These are phyloP conservation scores for Aureococcus anophagefferens DNA, from an alignment of 108 stramenopile genomes.

Conservation along the genomic window DNA sequence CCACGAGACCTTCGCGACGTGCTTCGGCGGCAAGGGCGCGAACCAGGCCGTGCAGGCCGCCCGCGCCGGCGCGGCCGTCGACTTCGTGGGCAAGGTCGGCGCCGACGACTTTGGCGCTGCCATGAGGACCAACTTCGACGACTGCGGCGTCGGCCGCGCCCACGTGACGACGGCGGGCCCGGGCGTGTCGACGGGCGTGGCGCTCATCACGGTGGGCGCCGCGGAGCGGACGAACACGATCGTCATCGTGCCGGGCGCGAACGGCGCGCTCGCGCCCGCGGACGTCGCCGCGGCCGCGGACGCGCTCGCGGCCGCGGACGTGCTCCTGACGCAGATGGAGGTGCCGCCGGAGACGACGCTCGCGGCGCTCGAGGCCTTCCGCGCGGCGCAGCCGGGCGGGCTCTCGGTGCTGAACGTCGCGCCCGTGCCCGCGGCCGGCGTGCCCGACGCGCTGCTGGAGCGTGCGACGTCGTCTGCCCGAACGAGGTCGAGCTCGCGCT, in stretches of 20 bases:
- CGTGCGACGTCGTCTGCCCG: not conserved
- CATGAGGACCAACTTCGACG: conserved; percentile 40
- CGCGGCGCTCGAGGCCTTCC: conserved; percentile 52
- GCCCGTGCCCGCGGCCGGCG: conserved; percentile 30
- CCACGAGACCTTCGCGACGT: conserved; percentile 55
- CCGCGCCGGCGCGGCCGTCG: conserved; percentile 43
- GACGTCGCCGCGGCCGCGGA: conserved; percentile 37
- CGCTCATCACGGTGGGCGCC: conserved; percentile 57
- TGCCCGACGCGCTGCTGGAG: not conserved
- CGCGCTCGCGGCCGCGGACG: conserved; percentile 19
- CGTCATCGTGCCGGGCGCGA: conserved; percentile 69
- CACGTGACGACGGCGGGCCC: conserved; percentile 3
- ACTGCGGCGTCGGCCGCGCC: not conserved
- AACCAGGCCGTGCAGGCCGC: conserved; percentile 82
- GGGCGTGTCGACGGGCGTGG: conserved; percentile 54
- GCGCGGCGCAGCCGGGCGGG: conserved; percentile 25
- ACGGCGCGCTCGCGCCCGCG: conserved; percentile 45
- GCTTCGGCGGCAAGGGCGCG: conserved; percentile 78
- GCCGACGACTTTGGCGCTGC: conserved; percentile 52
- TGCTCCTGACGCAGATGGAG: conserved; percentile 67
- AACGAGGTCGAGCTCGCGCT: not conserved
- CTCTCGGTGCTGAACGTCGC: conserved; percentile 45
- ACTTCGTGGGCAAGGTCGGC: conserved; percentile 69
- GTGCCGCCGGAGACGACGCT: conserved; percentile 55
- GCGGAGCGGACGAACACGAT: conserved; percentile 67